A percentile compares a stretch with the other conserved stretches of the same genome.
Evolutionary conservation across 2,329 filamentous ascomycete species (phyloP).

Genomic region (Fusarium sp.): DNA sequence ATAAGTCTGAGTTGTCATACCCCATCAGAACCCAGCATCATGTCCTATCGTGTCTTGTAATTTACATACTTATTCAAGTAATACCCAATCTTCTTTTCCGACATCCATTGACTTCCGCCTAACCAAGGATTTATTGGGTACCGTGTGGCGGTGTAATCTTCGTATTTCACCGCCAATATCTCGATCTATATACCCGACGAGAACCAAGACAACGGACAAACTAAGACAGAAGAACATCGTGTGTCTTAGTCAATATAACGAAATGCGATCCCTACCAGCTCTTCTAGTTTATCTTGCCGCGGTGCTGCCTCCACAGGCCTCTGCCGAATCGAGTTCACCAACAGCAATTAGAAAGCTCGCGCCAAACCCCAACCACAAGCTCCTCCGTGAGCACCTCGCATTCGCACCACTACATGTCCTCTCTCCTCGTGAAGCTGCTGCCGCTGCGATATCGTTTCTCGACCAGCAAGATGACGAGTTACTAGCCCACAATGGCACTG

Average conservation of each 20-base stretch:
- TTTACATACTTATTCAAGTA: constrained; percentile 11
- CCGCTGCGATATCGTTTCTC: constrained; percentile 50
- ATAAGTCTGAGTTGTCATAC: constrained; percentile 36
- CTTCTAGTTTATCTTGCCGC: constrained; percentile 62
- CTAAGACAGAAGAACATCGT: not conserved
- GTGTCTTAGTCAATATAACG: constrained; percentile 1
- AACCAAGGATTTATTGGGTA: constrained; percentile 10
- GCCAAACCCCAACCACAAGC: constrained; percentile 78
- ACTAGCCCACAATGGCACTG: constrained; percentile 31
- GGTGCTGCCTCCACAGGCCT: constrained; percentile 57
- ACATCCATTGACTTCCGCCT: constrained; percentile 6
- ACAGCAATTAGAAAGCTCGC: constrained; percentile 80
- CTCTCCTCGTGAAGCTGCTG: constrained; percentile 49
- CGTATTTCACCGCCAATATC: constrained; percentile 28
- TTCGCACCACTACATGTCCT: constrained; percentile 55
- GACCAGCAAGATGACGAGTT: constrained; percentile 47
- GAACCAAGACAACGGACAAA: constrained; percentile 2
- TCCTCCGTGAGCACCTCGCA: constrained; percentile 75
- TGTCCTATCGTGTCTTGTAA: constrained; percentile 9
- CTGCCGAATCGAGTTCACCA: constrained; percentile 59
- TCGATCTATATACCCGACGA: not conserved
- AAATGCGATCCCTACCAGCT: constrained; percentile 57
- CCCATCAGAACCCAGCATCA: constrained; percentile 25
- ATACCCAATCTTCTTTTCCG: not conserved
- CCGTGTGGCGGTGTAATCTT: constrained; percentile 31